Conservation (phyloP, 306 rosid genomes). For the Cucurbita argyrosperma region DNA sequence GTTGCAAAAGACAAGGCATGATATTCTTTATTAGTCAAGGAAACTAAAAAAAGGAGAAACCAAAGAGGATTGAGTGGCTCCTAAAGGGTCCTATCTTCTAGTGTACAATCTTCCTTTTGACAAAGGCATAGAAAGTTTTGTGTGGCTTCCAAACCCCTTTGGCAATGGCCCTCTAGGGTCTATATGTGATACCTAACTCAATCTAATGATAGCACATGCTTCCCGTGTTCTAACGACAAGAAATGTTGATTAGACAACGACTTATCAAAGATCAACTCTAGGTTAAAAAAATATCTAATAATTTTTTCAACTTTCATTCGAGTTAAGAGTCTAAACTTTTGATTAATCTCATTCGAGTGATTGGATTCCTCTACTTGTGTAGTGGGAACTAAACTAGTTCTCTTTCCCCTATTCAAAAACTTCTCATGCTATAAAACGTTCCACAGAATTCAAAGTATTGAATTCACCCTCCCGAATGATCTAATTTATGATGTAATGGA, state of each 20-base stretch:
- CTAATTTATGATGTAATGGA: background rate
- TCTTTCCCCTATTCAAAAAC: background rate
- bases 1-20: background rate
- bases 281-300: too few species aligned
- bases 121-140: background rate
- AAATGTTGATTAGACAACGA: too few species aligned
- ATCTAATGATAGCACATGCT: conserved; percentile 6
- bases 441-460: background rate
- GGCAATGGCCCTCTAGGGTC: background rate
- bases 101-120: background rate
- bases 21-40: background rate
- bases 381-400: background rate
- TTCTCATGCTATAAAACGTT: background rate
- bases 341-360: background rate
- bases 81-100: background rate
- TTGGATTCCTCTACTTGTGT: background rate
- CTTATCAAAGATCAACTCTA: too few species aligned
- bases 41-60: background rate
- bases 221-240: background rate
- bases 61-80: background rate
- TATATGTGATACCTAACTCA: background rate
- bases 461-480: background rate
- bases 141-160: conserved; percentile 1
- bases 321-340: too few species aligned
- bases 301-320: too few species aligned